phyloP scores from a whole-genome alignment of 2,329 filamentous ascomycete species.

The Leptographium procerum region DNA sequence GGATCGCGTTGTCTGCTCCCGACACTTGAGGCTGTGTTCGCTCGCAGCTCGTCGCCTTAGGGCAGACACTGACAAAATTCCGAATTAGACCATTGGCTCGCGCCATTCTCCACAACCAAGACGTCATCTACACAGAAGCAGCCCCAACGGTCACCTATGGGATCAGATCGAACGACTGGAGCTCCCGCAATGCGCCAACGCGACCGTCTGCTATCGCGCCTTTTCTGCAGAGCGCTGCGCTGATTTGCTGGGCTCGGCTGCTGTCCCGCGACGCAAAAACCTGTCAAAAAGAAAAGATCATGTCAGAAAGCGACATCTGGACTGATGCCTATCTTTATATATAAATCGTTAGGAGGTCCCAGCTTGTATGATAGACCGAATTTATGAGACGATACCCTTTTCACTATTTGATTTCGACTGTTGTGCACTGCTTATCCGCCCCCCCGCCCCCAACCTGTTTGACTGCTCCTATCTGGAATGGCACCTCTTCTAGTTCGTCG shows the following conservation, averaged over 20 bases:
- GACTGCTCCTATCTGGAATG: not conserved
- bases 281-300: not conserved
- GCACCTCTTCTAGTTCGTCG: not conserved
- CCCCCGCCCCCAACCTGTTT: not conserved
- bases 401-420: too few relatives aligned
- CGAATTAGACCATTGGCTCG: not conserved
- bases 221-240: not conserved
- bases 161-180: not conserved
- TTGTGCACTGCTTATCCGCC: too few relatives aligned
- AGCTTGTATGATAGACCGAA: too few relatives aligned
- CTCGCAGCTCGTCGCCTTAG: too few relatives aligned
- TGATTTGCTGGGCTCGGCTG: not conserved
- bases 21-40: too few relatives aligned
- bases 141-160: too few relatives aligned
- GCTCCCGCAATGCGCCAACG: too few relatives aligned
- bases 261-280: not conserved
- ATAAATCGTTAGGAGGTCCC: not conserved
- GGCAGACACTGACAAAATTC: not conserved
- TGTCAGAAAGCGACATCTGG: not conserved
- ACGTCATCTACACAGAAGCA: slow-evolving; percentile 5
- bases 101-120: slow-evolving; percentile 5
- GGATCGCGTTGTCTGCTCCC: not conserved
- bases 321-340: too few relatives aligned
- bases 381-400: too few relatives aligned
- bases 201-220: too few relatives aligned